These are phyloP conservation scores for Colletotrichum phormii DNA, from an alignment of 2,329 filamentous ascomycete genomes.

Conservation along the genomic window DNA sequence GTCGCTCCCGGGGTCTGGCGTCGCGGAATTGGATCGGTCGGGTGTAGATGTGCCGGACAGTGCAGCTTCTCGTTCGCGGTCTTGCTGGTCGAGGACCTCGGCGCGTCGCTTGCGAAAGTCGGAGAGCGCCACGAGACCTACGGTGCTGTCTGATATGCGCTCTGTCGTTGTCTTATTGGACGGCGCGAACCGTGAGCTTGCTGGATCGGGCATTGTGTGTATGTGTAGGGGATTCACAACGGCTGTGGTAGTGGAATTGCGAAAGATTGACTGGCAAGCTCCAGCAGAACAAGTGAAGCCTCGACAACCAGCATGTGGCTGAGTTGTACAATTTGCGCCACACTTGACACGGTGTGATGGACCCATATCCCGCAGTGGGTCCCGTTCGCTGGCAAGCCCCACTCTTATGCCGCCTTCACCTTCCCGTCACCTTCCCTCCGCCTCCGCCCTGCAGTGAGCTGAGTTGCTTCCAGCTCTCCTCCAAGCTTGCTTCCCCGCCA, in stretches of 20 bases:
- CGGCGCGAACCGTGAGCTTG: conserved; percentile 74
- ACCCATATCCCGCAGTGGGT: conserved; percentile 28
- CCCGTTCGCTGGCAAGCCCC: conserved; percentile 26
- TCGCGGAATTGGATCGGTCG: conserved; percentile 60
- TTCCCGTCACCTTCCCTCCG: conserved; percentile 9
- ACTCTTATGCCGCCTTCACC: conserved; percentile 22
- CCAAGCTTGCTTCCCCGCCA: conserved; percentile 23
- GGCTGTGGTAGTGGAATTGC: background rate
- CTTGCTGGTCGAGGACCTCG: conserved; percentile 91
- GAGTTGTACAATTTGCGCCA: background rate
- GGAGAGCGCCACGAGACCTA: conserved; percentile 90
- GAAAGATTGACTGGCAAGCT: background rate
- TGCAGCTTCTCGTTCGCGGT: conserved; percentile 78
- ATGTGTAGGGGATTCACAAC: background rate
- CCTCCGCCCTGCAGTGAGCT: conserved; percentile 11
- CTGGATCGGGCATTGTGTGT: conserved; percentile 54
- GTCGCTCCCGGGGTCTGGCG: conserved; percentile 56
- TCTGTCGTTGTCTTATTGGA: conserved; percentile 84
- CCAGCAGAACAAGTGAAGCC: background rate
- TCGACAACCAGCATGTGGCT: conserved; percentile 5
- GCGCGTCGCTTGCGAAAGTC: conserved; percentile 97
- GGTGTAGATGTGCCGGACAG: conserved; percentile 59
- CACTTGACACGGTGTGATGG: background rate
- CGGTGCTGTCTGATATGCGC: conserved; percentile 84
- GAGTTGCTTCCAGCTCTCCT: conserved; percentile 13